Evolutionary conservation across 495 filamentous ascomycete genomes (phyloP).

Genomic region (Bacidia rubella): DNA sequence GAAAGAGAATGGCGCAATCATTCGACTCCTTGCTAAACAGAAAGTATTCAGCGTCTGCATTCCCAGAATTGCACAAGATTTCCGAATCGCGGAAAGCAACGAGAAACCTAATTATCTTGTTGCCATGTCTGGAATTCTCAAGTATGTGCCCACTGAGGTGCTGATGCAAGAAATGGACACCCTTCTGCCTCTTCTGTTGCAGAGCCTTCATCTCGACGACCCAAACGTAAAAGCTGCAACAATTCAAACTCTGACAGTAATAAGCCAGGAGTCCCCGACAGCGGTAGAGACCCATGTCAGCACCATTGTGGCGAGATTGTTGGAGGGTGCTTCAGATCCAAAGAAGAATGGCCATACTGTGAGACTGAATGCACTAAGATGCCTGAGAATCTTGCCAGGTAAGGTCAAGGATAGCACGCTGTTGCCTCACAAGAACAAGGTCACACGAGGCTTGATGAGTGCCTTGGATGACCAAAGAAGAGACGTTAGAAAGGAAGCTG

Average conservation of each 20-base stretch:
- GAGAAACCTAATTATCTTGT: slow-evolving; percentile 50
- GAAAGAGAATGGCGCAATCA: slow-evolving; percentile 46
- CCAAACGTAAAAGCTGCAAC: slow-evolving; percentile 46
- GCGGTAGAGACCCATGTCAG: slow-evolving; percentile 44
- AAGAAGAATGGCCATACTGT: slow-evolving; percentile 12
- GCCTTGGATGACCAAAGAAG: slow-evolving; percentile 56
- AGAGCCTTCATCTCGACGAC: slow-evolving; percentile 50
- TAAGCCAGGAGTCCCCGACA: slow-evolving; percentile 44
- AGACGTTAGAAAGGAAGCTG: slow-evolving; percentile 52
- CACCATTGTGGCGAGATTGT: slow-evolving; percentile 44
- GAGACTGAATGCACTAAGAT: slow-evolving; percentile 35
- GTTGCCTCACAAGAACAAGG: slow-evolving; percentile 42
- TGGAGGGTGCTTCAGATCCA: slow-evolving; percentile 30
- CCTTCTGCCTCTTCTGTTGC: slow-evolving; percentile 54
- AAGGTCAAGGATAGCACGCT: slow-evolving; percentile 33
- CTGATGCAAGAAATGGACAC: slow-evolving; percentile 45
- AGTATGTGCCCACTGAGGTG: slow-evolving; percentile 43
- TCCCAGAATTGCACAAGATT: slow-evolving; percentile 41
- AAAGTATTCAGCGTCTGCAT: slow-evolving; percentile 48
- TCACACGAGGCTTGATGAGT: slow-evolving; percentile 38
- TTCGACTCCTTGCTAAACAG: slow-evolving; percentile 52
- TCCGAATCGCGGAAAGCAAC: slow-evolving; percentile 33
- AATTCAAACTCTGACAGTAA: slow-evolving; percentile 44
- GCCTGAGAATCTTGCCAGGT: slow-evolving; percentile 40
- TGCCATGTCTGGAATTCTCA: slow-evolving; percentile 51